Base-by-base conservation (phyloP, 495 filamentous ascomycete species). In the Aspergillus campestris region DNA sequence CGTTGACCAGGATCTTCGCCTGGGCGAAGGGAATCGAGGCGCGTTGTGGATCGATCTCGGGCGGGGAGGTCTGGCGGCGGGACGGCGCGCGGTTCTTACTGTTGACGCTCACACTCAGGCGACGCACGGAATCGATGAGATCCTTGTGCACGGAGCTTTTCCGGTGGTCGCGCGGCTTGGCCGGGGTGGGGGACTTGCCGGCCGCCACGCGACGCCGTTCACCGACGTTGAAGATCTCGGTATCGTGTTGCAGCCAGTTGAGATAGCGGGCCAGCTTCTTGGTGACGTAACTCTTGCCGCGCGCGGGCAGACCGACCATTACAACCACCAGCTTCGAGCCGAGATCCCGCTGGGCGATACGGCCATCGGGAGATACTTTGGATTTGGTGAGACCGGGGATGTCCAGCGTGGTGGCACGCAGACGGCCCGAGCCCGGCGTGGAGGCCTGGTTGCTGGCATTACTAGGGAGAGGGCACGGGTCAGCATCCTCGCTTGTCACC, bases 211-310 rank as follows among this genome's bases (percentile, higher is more conserved):
- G 84, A 53, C 92, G 74, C 53, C 88, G 81, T 58, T 94, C 87
- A 36, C 92, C 92, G 33, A 98, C 92, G 51, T 98, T 98, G 78
- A 98, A 98, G 50, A 98, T 96, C 53, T 76, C 74, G 14, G 88
- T 87, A 52, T 95, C 85, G 59, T 98, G 92, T 53, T 98, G 92
- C 40, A 95, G 81, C 92, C 92, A 98, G 44, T 94, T 90, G 15
- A 98, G 69, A 55, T 98, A 98, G 40, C 92, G 79, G 18, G 89
- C 85, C 37, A 98, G 74, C 71, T 98, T 98, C 73, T 95, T 96
- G 43, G 91, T 96, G 54, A 98, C 89, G 65, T 98, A 98, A 45
- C 89, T 95, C 67, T 98, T 98, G 43, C 92, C 92, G 49, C 92
- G 71, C 1, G 92, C 92, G 0, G 92, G 92, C 41, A 98, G 73